Percentiles rank a stretch among this genome's conserved stretches.
These are phyloP conservation scores for Blastomyces emzantsi DNA, from an alignment of 2,329 filamentous ascomycete genomes.

Conservation along the genomic window DNA sequence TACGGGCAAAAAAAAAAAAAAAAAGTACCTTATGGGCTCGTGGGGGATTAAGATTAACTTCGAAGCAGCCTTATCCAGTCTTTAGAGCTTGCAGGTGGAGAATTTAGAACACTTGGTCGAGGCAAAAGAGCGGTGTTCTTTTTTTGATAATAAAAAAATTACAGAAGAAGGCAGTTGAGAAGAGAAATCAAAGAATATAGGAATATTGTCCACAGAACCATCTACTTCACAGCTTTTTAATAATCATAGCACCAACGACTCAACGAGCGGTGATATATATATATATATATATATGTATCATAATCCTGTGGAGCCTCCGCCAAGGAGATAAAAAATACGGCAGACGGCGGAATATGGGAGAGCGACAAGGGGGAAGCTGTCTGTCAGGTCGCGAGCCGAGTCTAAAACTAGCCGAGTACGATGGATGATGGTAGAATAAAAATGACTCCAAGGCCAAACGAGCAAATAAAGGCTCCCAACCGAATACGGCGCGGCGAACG, in stretches of 20 bases:
- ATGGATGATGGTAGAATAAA: neutral
- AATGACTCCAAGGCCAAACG: neutral
- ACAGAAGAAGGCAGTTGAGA: neutral
- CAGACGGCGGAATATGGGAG: neutral
- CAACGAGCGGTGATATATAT: neutral
- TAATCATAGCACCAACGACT: neutral
- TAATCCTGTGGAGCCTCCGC: neutral
- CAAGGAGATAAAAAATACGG: neutral
- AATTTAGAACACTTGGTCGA: neutral
- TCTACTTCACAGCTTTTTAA: neutral
- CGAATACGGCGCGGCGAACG: neutral
- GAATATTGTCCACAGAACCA: neutral
- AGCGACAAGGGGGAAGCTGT: too few species aligned
- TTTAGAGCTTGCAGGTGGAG: neutral
- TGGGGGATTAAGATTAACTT: neutral
- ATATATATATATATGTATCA: too few species aligned
- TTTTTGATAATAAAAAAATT: neutral
- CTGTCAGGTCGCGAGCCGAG: neutral
- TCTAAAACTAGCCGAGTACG: slow-evolving; percentile 1
- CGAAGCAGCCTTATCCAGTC: neutral
- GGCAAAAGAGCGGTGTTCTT: neutral
- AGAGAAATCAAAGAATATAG: neutral
- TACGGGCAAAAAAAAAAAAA: too few species aligned
- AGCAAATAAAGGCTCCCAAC: neutral
- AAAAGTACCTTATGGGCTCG: neutral